These are phyloP conservation scores for Neurospora sp. DNA, from an alignment of 2,329 filamentous ascomycete genomes.

Conservation along the genomic window DNA sequence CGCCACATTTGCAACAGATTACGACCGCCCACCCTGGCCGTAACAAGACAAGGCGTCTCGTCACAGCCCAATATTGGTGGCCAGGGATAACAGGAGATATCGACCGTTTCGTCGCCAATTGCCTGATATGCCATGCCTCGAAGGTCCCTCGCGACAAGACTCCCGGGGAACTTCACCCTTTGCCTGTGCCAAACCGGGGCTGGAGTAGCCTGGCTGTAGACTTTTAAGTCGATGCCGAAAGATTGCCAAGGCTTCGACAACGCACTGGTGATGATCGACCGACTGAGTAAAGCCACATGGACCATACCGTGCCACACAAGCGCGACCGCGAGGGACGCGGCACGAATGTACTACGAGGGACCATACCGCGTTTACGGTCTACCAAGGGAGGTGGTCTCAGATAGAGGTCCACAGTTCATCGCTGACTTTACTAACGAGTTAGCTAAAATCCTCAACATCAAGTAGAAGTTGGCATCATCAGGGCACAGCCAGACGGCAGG, in stretches of 20 bases:
- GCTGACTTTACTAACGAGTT: no score
- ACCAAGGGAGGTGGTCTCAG: fast-evolving
- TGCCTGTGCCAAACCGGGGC: not conserved
- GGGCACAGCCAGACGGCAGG: not conserved
- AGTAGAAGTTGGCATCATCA: not conserved
- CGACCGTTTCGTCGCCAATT: not conserved
- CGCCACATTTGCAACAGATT: no score
- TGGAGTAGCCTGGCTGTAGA: not conserved
- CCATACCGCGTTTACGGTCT: not conserved
- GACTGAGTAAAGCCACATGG: not conserved
- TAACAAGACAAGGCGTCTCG: not conserved
- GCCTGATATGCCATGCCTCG: not conserved
- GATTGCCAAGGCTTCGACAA: not conserved
- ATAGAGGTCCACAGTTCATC: no score
- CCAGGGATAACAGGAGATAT: not conserved
- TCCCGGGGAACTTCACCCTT: not conserved
- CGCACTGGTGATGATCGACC: conserved; percentile 1
- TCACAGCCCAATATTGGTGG: not conserved
- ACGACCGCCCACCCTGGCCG: not conserved
- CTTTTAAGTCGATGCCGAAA: not conserved
- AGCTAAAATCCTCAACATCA: not conserved
- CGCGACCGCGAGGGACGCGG: not conserved
- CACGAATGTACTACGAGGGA: not conserved
- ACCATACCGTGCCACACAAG: not conserved
- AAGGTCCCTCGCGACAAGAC: conserved; percentile 3